Evolutionary conservation across 1,139 yeast species (phyloP).

Genomic region (Taphrina sp.): DNA sequence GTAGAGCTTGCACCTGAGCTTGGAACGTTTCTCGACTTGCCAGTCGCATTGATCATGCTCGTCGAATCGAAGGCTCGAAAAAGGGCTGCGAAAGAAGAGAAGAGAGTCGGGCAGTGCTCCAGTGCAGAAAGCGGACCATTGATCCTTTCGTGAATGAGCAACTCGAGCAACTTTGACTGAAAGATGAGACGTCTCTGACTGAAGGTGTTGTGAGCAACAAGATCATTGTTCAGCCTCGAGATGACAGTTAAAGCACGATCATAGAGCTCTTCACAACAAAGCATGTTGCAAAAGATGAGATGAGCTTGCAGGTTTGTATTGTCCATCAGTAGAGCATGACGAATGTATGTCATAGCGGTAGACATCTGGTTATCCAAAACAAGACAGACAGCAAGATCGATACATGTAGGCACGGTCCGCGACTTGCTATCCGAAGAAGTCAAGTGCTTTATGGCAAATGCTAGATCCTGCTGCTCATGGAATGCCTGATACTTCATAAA

Average conservation of each 20-base stretch:
- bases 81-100: not conserved
- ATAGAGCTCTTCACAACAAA: slow-evolving; percentile 18
- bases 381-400: not conserved
- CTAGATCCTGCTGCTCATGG: not conserved
- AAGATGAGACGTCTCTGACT: not conserved
- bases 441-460: not conserved
- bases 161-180: not conserved
- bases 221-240: not conserved
- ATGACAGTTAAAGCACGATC: slow-evolving; percentile 17
- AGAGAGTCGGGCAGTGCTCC: not conserved
- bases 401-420: not conserved
- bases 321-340: slow-evolving; percentile 3
- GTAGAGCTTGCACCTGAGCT: not conserved
- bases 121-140: not conserved
- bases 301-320: not conserved
- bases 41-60: not conserved
- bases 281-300: slow-evolving; percentile 10
- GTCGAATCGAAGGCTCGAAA: not conserved
- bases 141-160: not conserved
- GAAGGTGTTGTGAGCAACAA: not conserved
- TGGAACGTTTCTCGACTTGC: not conserved
- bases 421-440: not conserved
- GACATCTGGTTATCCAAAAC: slow-evolving; percentile 1
- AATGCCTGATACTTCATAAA: not conserved
- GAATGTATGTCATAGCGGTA: slow-evolving; percentile 2